Base-by-base conservation (phyloP, 495 filamentous ascomycete genomes). In the Penicillium dipodomyicola region DNA sequence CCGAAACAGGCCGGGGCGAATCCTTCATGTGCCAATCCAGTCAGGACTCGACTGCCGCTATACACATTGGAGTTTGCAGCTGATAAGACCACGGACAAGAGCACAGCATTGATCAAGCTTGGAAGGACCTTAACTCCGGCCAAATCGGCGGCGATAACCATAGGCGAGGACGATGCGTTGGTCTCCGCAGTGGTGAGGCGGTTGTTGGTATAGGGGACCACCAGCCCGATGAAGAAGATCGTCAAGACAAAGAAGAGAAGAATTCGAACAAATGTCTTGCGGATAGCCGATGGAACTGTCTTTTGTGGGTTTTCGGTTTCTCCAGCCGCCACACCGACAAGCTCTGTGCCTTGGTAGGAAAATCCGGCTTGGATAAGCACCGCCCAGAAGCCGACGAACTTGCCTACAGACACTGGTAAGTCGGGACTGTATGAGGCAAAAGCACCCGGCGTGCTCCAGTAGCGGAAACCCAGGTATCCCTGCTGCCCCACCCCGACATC, bases 21-120 rank as follows among this genome's bases (percentile, higher is more conserved):
- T 17, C 79, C 74, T 57, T 85, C 80, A 25, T 80, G 69, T 19
- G 84, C 83, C 23, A 89, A 72, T 19, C 83, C 83, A 32, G 83
- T 76, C 22, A 89, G 70, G 42, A 87, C 79, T 52, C 86, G 84
- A 58, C 80, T 82, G 44, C 81, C 83, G 6, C 85, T 90, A 67
- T 90, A 95, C 46, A 91, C 80, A 72, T 88, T 90, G 11, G 87
- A 86, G 65, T 92, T 92, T 47, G 84, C 89, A 3, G 85, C 82
- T 0, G 85, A 89, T 19, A 84, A 74, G 1, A 86, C 87, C 1
- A 86, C 84, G 32, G 80, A 87, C 52, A 90, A 69, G 40, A 91
- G 80, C 22, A 89, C 82, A 11, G 82, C 89, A 72, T 93, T 95
- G 73, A 95, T 87, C 60, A 92, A 82, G 54, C 82, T 79, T 15